phyloP scores from a whole-genome alignment of 202 grass and related monocot genomes.

The Zizania palustris region DNA sequence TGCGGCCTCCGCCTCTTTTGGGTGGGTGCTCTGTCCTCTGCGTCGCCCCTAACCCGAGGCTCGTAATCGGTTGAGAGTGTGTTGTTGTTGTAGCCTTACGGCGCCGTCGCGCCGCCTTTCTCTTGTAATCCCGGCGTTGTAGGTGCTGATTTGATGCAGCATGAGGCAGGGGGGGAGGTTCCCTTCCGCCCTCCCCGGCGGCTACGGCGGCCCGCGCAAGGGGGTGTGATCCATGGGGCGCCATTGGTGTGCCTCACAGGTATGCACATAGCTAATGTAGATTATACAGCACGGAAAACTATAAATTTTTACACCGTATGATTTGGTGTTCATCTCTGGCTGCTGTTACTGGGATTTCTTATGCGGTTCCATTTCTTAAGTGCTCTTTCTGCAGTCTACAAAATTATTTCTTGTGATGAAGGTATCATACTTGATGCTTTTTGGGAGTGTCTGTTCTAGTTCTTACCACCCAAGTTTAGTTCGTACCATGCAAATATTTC shows the following conservation, averaged over 20 bases:
- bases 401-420: not conserved
- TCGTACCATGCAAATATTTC: not conserved
- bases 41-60: not conserved
- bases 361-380: not conserved
- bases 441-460: not conserved
- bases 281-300: not conserved
- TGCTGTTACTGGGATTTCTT: not conserved
- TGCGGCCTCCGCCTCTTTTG: not conserved
- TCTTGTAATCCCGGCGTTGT: not conserved
- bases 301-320: not conserved
- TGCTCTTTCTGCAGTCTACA: not conserved
- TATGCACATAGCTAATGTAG: not conserved
- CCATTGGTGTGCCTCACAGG: not conserved
- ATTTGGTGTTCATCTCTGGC: not conserved
- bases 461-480: not conserved
- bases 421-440: not conserved
- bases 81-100: not conserved
- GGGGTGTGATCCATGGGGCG: not conserved
- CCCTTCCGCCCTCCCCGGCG: not conserved
- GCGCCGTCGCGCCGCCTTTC: not conserved
- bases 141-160: conserved; percentile 1
- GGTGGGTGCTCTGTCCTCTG: conserved; percentile 16
- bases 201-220: not conserved
- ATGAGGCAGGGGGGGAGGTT: not conserved
- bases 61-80: not conserved